Conservation (phyloP, 1,139 yeast genomes). For the Williopsis jadinii region DNA sequence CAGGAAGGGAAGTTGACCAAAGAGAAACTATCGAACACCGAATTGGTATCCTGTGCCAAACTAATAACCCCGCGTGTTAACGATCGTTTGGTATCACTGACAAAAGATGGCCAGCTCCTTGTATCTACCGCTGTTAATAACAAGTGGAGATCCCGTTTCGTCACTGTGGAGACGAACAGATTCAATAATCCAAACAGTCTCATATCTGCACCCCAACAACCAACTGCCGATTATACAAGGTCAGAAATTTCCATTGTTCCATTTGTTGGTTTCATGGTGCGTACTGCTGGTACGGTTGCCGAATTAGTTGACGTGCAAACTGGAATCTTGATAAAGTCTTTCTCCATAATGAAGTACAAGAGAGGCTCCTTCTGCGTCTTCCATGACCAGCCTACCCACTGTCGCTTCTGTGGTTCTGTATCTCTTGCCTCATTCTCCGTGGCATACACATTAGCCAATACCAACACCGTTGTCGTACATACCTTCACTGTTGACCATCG, state of each 20-base stretch:
- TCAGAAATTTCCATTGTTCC: slow-evolving; percentile 43
- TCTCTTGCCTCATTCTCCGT: slow-evolving; percentile 67
- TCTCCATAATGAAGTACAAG: slow-evolving; percentile 55
- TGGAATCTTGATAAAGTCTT: slow-evolving; percentile 53
- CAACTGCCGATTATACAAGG: slow-evolving; percentile 14
- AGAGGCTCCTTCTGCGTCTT: slow-evolving; percentile 57
- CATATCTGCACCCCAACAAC: not conserved
- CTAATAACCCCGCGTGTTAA: slow-evolving; percentile 67
- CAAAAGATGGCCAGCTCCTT: slow-evolving; percentile 43
- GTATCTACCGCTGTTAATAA: slow-evolving; percentile 62
- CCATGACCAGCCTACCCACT: slow-evolving; percentile 81
- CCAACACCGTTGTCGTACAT: slow-evolving; percentile 58
- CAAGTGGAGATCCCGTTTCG: slow-evolving; percentile 53
- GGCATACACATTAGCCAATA: slow-evolving; percentile 57
- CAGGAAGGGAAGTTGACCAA: slow-evolving; percentile 35
- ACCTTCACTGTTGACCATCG: slow-evolving; percentile 66
- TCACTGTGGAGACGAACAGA: slow-evolving; percentile 39
- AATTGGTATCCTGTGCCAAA: slow-evolving; percentile 44
- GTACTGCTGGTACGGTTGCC: slow-evolving; percentile 47
- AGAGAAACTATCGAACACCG: slow-evolving; percentile 22
- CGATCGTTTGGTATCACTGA: slow-evolving; percentile 59
- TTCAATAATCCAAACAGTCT: slow-evolving; percentile 33
- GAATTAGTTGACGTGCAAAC: slow-evolving; percentile 73
- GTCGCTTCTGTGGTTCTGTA: slow-evolving; percentile 87
- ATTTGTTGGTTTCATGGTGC: slow-evolving; percentile 64